Evolutionary conservation across 2,329 filamentous ascomycete species (phyloP), one percentile per base, ranked within the genome.

Genomic region (Fusarium chaquense): DNA sequence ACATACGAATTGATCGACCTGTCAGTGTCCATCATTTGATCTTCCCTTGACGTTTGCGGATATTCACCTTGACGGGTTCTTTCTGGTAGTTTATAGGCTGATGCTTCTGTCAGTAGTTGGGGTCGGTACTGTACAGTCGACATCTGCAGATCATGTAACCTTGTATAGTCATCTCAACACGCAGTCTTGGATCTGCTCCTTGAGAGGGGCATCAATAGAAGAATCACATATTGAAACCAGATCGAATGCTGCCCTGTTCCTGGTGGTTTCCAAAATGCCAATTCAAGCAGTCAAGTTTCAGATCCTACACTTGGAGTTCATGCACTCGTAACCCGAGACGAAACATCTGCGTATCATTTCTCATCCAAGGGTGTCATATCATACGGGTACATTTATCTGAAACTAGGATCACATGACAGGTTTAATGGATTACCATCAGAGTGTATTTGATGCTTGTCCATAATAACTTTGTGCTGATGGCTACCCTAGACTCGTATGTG

Each of bases 1-100:
- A 22, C 22, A 56, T 57, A 67, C 66, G 58, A 59, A 49, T 54
- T 57, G 60, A 72, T 62, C 44, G 32, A 33, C 65, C 52, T 50
- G 46, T 53, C 40, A 33, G 12, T 35, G 15, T 41, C 50, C 33
- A 47, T 26, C 54, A 58, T 51, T 30, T 26, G 15, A 18, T 38
- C 35, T 28, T 44, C 38, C 15, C 35, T 32, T 5, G 22, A 50
- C 33, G 32, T 47, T 47, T 62, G 46, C 20, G 22, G 32, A 24
- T 45, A 11, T 41, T 26, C 22, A 35, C 10, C 50, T 49, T 36
- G 18, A 9, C 53, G 18, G 47, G 47, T 43, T n/a, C 18, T 52
- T 54, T 52, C 49, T 24, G 11, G 12, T 53, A 20, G 24, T 20
- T 13, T 32, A 16, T 22, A 28, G 6, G 6, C 11, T 40, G 10